Conservation (phyloP, 805 yeast genomes). For the Zygoascus biomembranicola region DNA sequence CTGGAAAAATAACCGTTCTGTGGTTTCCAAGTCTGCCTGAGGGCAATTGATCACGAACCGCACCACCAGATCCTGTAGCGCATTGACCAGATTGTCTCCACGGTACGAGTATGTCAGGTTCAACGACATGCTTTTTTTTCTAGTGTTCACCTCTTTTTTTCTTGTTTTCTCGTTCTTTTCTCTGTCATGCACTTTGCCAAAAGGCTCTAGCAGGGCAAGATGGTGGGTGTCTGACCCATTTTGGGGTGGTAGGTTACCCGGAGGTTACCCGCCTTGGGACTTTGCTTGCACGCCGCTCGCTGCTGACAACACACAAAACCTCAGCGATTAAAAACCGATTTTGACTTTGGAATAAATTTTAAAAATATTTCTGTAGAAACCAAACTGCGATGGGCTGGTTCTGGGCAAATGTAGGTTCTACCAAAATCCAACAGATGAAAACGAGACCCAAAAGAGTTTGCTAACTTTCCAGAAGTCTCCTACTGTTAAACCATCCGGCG, state of each 20-base stretch:
- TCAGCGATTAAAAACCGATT: too few relatives aligned
- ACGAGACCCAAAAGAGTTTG: background rate
- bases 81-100: conserved; percentile 17
- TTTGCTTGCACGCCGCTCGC: too few relatives aligned
- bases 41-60: conserved; percentile 90
- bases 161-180: too few relatives aligned
- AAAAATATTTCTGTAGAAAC: background rate
- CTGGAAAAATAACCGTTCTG: conserved; percentile 79
- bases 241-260: too few relatives aligned
- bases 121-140: conserved; percentile 11
- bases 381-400: conserved; percentile 71
- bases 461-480: background rate
- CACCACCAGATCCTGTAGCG: conserved; percentile 59
- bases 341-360: background rate
- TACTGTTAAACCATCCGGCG: background rate
- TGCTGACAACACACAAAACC: too few relatives aligned
- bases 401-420: conserved; percentile 53
- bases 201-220: too few relatives aligned
- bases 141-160: background rate
- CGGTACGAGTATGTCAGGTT: conserved; percentile 8
- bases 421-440: too few relatives aligned
- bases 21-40: conserved; percentile 74
- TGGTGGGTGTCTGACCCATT: too few relatives aligned
- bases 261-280: too few relatives aligned
- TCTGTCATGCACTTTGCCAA: too few relatives aligned